A percentile compares a stretch with the other conserved stretches of the same genome.
These are phyloP conservation scores for Globisporangium apiculatum DNA, from an alignment of 352 stramenopile species.

Conservation along the genomic window DNA sequence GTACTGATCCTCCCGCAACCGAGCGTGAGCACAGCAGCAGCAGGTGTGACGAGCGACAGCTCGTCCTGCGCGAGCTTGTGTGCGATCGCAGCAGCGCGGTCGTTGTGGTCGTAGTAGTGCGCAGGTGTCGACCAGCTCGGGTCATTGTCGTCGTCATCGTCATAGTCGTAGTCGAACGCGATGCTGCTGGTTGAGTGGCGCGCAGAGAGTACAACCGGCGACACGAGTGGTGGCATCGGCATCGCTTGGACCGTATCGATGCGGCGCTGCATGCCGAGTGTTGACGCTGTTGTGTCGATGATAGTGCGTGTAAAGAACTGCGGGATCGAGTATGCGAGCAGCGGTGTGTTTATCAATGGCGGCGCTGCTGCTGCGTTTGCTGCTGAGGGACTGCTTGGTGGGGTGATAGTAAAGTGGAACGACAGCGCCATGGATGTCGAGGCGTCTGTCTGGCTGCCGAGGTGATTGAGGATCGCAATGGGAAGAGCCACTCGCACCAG, in stretches of 20 bases:
- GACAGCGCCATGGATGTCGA: constrained; percentile 2
- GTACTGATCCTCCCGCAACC: neutral
- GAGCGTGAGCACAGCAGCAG: neutral
- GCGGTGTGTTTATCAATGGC: neutral
- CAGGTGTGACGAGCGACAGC: constrained; percentile 3
- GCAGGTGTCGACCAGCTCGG: constrained; percentile 8
- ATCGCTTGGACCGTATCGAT: constrained; percentile 6
- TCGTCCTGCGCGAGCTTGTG: constrained; percentile 13
- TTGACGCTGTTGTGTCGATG: neutral
- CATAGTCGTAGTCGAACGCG: neutral
- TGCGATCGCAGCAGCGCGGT: constrained; percentile 9
- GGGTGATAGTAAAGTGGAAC: constrained; percentile 16
- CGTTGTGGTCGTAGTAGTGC: constrained; percentile 10
- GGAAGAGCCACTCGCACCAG: neutral
- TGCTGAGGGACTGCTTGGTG: constrained; percentile 3
- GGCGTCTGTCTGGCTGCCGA: too few relatives aligned
- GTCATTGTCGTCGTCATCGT: neutral
- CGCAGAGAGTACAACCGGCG: neutral
- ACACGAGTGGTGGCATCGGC: neutral
- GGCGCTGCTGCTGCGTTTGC: neutral
- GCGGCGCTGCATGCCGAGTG: constrained; percentile 7
- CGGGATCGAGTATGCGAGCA: neutral
- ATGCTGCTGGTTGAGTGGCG: neutral
- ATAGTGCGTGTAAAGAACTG: constrained; percentile 1
- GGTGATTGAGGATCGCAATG: too few relatives aligned